A percentile compares a stretch with the other conserved stretches of the same genome.
phyloP scores from a whole-genome alignment of 441 rosid genomes.

The Erodium texanum region DNA sequence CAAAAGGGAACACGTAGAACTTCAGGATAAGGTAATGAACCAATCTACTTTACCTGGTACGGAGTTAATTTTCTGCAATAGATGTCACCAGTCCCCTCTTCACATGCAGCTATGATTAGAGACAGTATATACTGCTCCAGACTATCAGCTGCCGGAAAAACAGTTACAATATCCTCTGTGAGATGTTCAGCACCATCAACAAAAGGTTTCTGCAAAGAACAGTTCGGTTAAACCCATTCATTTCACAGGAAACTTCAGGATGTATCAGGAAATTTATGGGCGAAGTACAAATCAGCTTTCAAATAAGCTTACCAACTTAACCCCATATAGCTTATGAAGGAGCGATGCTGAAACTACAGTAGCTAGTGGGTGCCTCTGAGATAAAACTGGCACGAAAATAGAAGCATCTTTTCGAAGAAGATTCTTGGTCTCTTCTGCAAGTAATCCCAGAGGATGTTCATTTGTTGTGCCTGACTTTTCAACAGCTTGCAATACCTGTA shows the following conservation, averaged over 20 bases:
- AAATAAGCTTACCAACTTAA: constrained; percentile 63
- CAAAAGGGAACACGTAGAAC: constrained; percentile 8
- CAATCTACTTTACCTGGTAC: constrained; percentile 57
- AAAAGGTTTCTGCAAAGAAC: constrained; percentile 79
- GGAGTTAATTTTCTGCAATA: constrained; percentile 58
- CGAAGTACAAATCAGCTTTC: constrained; percentile 15
- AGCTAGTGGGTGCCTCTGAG: constrained; percentile 83
- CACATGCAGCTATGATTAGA: constrained; percentile 53
- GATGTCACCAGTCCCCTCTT: constrained; percentile 55
- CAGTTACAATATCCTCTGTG: constrained; percentile 89
- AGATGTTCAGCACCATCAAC: constrained; percentile 79
- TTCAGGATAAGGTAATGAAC: background rate
- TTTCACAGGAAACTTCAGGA: constrained; percentile 6
- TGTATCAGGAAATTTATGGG: constrained; percentile 5
- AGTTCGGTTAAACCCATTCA: constrained; percentile 19
- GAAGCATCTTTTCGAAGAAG: constrained; percentile 69
- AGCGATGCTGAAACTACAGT: constrained; percentile 68
- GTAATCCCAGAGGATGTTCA: constrained; percentile 78
- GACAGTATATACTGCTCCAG: constrained; percentile 80
- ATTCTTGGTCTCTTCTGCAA: constrained; percentile 80
- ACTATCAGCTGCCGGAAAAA: constrained; percentile 85
- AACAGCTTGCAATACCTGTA: constrained; percentile 59
- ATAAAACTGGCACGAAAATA: constrained; percentile 63
- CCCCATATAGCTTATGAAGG: constrained; percentile 82
- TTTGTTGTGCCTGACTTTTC: constrained; percentile 56